Percentiles rank a stretch among this genome's conserved stretches.
phyloP scores from a whole-genome alignment of 139 green algal species.

The Microglena sp. region DNA sequence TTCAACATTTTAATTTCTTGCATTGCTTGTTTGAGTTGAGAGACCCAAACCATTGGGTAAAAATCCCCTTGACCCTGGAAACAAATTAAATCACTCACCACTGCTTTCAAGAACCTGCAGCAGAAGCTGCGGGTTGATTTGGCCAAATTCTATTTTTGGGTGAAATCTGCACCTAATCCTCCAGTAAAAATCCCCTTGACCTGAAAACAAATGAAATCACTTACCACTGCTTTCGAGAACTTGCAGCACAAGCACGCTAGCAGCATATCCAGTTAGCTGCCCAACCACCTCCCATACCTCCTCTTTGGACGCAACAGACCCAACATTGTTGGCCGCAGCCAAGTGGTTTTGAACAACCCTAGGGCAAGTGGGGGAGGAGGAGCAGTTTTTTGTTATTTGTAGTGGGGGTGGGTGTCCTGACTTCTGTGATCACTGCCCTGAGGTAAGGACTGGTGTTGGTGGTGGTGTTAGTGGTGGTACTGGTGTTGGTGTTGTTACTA shows the following conservation, averaged over 20 bases:
- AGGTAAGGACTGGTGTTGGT: too few species aligned
- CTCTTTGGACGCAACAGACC: slow-evolving; percentile 81
- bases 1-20: neutral
- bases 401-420: too few species aligned
- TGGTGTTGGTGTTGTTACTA: too few species aligned
- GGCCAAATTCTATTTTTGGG: too few species aligned
- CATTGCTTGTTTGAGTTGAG: neutral
- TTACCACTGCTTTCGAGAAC: slow-evolving; percentile 16
- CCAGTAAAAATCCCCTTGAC: too few species aligned
- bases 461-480: too few species aligned
- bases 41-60: neutral
- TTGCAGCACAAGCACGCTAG: slow-evolving; percentile 52
- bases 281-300: slow-evolving; percentile 60
- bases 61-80: neutral
- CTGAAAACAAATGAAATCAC: neutral
- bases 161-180: too few species aligned
- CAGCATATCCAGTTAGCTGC: slow-evolving; percentile 57
- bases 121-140: too few species aligned
- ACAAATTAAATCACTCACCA: neutral
- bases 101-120: slow-evolving; percentile 36
- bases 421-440: too few species aligned
- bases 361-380: too few species aligned
- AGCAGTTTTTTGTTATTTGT: too few species aligned
- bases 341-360: slow-evolving; percentile 57
- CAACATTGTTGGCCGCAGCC: slow-evolving; percentile 62